Conservation (phyloP, 257 asterid species). For the Avicennia marina region DNA sequence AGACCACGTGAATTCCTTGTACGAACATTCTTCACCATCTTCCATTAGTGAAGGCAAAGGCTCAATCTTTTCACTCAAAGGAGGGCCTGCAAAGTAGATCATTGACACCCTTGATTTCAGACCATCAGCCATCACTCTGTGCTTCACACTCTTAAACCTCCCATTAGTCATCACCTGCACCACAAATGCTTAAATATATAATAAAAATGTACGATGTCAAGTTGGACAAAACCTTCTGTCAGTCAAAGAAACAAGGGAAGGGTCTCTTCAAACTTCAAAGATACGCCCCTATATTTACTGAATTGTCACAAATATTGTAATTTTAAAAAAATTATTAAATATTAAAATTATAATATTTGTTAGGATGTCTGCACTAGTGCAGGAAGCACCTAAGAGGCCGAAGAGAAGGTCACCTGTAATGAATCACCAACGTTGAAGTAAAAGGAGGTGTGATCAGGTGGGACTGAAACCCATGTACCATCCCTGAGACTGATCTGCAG, state of each 20-base stretch:
- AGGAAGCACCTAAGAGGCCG: too few relatives aligned
- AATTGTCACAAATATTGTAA: too few relatives aligned
- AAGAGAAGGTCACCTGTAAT: slow-evolving; percentile 52
- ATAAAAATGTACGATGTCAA: too few relatives aligned
- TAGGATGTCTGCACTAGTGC: too few relatives aligned
- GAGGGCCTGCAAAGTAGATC: slow-evolving; percentile 71
- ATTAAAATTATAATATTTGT: too few relatives aligned
- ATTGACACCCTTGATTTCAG: slow-evolving; percentile 45
- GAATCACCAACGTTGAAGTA: slow-evolving; percentile 53
- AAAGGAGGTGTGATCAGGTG: slow-evolving; percentile 43
- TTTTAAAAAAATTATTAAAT: too few relatives aligned
- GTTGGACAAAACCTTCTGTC: too few relatives aligned
- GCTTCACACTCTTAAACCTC: slow-evolving; percentile 56
- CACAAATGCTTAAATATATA: too few relatives aligned
- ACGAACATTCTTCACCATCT: slow-evolving; percentile 49
- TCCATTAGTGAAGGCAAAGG: slow-evolving; percentile 42
- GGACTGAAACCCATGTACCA: slow-evolving; percentile 47
- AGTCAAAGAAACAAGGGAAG: too few relatives aligned
- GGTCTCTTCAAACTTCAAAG: too few relatives aligned
- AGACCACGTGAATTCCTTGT: slow-evolving; percentile 66
- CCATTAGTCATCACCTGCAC: slow-evolving; percentile 64
- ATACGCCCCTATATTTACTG: too few relatives aligned
- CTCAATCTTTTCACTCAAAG: slow-evolving; percentile 37
- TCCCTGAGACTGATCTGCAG: slow-evolving; percentile 37
- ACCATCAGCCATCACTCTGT: slow-evolving; percentile 45